Conservation (phyloP, 1,284 basidiomycete species). For the Anthracocystis setariae region DNA sequence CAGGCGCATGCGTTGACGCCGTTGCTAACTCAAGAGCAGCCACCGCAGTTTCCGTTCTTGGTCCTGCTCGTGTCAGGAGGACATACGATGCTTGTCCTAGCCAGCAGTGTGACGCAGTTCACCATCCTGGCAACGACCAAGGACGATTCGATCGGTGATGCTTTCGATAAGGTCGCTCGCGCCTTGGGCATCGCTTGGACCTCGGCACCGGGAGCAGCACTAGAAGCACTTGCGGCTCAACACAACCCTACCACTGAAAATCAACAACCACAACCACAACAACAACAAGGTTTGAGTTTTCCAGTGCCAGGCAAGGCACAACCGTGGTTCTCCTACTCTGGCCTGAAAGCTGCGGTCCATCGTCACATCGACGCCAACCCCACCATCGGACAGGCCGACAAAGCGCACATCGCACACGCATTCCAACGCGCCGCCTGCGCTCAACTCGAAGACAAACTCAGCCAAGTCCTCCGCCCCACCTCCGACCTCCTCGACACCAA, state of each 20-base stretch:
- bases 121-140: constrained; percentile 55
- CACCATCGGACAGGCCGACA: constrained; percentile 3
- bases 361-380: constrained; percentile 30
- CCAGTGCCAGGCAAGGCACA: constrained; percentile 52
- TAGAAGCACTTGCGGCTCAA: constrained; percentile 39
- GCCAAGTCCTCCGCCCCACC: constrained; percentile 30
- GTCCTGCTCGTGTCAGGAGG: constrained; percentile 64
- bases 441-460: constrained; percentile 62
- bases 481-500: constrained; percentile 5
- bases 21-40: constrained; percentile 34
- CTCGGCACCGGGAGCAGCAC: constrained; percentile 56
- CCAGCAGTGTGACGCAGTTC: constrained; percentile 37
- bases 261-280: no score
- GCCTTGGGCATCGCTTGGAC: constrained; percentile 60
- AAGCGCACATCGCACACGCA: constrained; percentile 36
- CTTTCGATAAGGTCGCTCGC: constrained; percentile 64
- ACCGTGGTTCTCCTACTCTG: constrained; percentile 60
- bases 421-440: constrained; percentile 61
- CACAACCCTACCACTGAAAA: background rate
- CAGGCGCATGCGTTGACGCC: constrained; percentile 48
- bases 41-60: constrained; percentile 60
- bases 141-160: constrained; percentile 65
- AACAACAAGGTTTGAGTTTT: constrained; percentile 9
- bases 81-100: constrained; percentile 64
- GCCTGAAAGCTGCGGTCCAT: constrained; percentile 51